Base-by-base conservation (phyloP, 148 eudicot species). In the Chenopodium quinoa region DNA sequence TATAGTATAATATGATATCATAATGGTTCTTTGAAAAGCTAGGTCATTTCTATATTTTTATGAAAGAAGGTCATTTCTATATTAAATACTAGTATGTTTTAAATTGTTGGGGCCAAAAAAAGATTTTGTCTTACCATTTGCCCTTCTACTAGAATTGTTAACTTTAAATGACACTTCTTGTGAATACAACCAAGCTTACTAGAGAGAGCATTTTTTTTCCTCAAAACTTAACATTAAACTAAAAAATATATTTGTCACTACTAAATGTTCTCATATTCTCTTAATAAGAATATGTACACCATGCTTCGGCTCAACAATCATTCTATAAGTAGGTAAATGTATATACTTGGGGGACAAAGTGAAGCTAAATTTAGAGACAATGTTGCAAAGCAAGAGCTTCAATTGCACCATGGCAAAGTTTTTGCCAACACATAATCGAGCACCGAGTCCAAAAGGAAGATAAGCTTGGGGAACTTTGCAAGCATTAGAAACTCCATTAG, bases 241-340 rank as follows among this genome's bases (percentile, higher is more conserved):
- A 50, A 8, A 50, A 6, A 22, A 8, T 72, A 72, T 44, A n/a
- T 20, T 4, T 72, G 31, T 25, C 14, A 22, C 54, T 16, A 62
- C 32, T 8, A 50, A 25, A 13, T 16, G 44, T 27, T 7, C 11
- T 84, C 81, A 81, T 54, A 85, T 69, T 88, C 82, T 93, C 71
- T 83, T 82, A 77, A 94, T 75, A 82, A 90, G 85, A 64, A 94
- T 85, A 32, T 83, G 83, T 16, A 94, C 94, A 68, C 93, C 97
- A 64, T 90, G 71, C 47, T 89, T 88, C 74, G 98, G 98, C 60
- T 91, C 97, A 56, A 94, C 90, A 80, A 94, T 90, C 98, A 94
- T 92, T 71, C 90, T 87, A 83, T 91, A 92, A 77, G 91, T 76
- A 44, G 98, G 98, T 16, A 88, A 89, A 79, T 94, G 98, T 37